Evolutionary conservation across 176 grass and related monocot genomes (phyloP).

Genomic region (Avena sativa): DNA sequence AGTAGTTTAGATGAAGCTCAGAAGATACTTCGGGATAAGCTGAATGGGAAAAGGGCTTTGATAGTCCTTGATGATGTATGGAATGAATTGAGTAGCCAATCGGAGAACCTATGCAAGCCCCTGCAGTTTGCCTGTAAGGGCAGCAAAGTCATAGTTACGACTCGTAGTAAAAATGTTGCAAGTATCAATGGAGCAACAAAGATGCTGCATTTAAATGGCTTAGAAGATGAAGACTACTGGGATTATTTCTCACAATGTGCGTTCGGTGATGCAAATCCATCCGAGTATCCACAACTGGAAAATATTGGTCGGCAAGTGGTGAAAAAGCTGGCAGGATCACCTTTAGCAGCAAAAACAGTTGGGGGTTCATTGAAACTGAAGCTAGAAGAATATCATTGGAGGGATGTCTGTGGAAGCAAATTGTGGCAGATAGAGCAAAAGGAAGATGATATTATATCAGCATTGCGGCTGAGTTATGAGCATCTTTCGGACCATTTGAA

Average conservation of each 20-base stretch:
- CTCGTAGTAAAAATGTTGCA: slow-evolving; percentile 48
- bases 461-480: slow-evolving; percentile 55
- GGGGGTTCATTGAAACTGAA: slow-evolving; percentile 32
- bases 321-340: slow-evolving; percentile 47
- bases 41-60: slow-evolving; percentile 37
- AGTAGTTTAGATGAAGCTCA: slow-evolving; percentile 46
- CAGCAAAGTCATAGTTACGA: slow-evolving; percentile 46
- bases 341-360: slow-evolving; percentile 52
- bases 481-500: slow-evolving; percentile 54
- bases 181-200: slow-evolving; percentile 38
- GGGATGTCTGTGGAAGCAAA: slow-evolving; percentile 29
- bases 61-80: slow-evolving; percentile 61
- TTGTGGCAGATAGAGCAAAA: slow-evolving; percentile 48
- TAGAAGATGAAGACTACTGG: slow-evolving; percentile 43
- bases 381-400: slow-evolving; percentile 47
- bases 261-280: slow-evolving; percentile 39
- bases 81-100: slow-evolving; percentile 47
- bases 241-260: slow-evolving; percentile 33
- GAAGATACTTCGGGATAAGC: not conserved
- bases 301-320: slow-evolving; percentile 32
- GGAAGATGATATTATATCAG: slow-evolving; percentile 56
- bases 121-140: slow-evolving; percentile 34
- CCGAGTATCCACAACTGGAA: slow-evolving; percentile 28
- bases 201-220: slow-evolving; percentile 38
- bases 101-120: slow-evolving; percentile 36